These are phyloP conservation scores for Lipomyces mesembrius DNA, from an alignment of 805 yeast genomes.

Conservation along the genomic window DNA sequence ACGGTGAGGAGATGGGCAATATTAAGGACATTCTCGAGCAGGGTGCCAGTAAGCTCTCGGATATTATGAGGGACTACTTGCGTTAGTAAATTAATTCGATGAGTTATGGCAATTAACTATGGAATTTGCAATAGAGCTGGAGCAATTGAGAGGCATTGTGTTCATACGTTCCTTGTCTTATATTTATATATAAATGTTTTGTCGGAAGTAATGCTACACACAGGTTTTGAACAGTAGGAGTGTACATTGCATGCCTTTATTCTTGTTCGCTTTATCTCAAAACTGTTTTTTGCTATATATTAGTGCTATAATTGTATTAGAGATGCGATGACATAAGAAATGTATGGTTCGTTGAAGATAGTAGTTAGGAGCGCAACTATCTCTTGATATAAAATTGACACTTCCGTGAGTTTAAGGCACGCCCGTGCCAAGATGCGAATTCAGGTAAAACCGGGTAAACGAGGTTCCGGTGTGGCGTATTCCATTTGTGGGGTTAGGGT, in stretches of 20 bases:
- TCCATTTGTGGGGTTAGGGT: no score
- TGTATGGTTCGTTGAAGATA: no score
- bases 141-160: not conserved
- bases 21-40: constrained; percentile 90
- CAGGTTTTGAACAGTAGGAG: not conserved
- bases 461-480: no score
- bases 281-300: not conserved
- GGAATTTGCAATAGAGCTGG: constrained; percentile 1
- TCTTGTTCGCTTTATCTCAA: not conserved
- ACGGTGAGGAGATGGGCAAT: constrained; percentile 84
- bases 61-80: constrained; percentile 74
- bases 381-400: no score
- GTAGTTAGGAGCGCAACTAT: no score
- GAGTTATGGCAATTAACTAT: not conserved
- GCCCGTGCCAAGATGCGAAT: no score
- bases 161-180: not conserved
- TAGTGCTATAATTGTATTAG: not conserved
- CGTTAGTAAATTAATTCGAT: constrained; percentile 15
- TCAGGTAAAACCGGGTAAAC: no score
- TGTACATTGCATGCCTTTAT: not conserved
- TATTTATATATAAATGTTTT: not conserved
- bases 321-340: not conserved
- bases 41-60: constrained; percentile 89
- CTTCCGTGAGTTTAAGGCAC: no score
- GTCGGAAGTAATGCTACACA: not conserved